Percentiles rank a stretch among this genome's conserved stretches.
These are phyloP conservation scores for Wakefieldia striispora DNA, from an alignment of 768 basidiomycete species.

Conservation along the genomic window DNA sequence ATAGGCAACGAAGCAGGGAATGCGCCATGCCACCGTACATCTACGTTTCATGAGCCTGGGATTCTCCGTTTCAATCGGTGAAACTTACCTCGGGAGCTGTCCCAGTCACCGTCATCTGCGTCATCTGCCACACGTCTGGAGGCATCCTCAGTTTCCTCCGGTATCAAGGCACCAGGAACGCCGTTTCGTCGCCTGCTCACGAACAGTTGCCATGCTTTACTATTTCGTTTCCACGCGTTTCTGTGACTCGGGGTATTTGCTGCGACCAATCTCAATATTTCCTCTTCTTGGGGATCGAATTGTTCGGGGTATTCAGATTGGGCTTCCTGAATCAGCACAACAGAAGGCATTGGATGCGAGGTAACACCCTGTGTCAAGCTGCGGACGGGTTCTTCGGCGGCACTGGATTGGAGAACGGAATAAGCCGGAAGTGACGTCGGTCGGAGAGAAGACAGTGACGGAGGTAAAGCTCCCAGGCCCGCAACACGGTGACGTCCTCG, in stretches of 20 bases:
- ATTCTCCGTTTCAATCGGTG: neutral
- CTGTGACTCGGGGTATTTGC: constrained; percentile 70
- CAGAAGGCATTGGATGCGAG: neutral
- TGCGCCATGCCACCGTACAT: constrained; percentile 27
- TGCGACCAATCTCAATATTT: constrained; percentile 62
- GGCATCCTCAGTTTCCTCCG: constrained; percentile 36
- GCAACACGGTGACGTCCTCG: constrained; percentile 29
- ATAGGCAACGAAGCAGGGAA: constrained; percentile 64
- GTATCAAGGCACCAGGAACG: constrained; percentile 31
- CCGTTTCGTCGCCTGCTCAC: constrained; percentile 36
- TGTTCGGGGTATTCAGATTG: constrained; percentile 22
- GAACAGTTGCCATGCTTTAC: constrained; percentile 64
- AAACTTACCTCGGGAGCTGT: constrained; percentile 26
- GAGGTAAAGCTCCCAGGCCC: constrained; percentile 44
- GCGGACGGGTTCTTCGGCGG: neutral
- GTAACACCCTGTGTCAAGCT: neutral
- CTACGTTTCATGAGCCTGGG: constrained; percentile 17
- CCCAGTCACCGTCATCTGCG: constrained; percentile 25
- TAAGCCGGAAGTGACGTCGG: constrained; percentile 69
- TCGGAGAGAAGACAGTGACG: constrained; percentile 58
- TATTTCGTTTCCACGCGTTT: constrained; percentile 63
- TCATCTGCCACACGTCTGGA: constrained; percentile 11
- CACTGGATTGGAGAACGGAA: constrained; percentile 47
- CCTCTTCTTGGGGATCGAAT: constrained; percentile 45
- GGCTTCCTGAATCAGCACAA: neutral